phyloP scores from a whole-genome alignment of 2,329 filamentous ascomycete species.

The Monosporascus sp. region DNA sequence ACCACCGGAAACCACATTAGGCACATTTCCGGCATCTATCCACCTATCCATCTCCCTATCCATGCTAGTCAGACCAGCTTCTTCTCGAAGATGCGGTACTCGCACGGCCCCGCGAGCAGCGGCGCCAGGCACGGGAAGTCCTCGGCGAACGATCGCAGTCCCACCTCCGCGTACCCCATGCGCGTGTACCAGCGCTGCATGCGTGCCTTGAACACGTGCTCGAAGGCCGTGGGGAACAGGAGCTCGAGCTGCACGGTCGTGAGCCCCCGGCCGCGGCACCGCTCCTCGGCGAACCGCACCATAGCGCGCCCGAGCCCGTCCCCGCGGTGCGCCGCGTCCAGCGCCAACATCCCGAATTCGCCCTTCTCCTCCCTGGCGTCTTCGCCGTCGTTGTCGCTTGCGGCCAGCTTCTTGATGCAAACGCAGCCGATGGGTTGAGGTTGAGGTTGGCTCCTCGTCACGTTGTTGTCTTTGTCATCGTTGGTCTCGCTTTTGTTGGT shows the following conservation, averaged over 20 bases:
- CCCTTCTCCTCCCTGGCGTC: constrained; percentile 3
- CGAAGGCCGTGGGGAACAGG: constrained; percentile 18
- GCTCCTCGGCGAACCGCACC: constrained; percentile 23
- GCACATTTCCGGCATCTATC: not conserved
- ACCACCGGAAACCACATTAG: not conserved
- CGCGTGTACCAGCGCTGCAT: constrained; percentile 24
- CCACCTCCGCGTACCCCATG: constrained; percentile 17
- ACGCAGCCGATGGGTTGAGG: constrained; percentile 19
- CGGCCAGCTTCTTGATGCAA: constrained; percentile 10
- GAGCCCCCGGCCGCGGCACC: constrained; percentile 10
- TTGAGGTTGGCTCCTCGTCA: no score
- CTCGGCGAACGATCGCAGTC: constrained; percentile 13
- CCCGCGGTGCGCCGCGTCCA: constrained; percentile 16
- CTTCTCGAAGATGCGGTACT: constrained; percentile 23
- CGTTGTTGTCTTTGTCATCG: no score
- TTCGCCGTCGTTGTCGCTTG: not conserved
- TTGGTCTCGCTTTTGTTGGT: not conserved
- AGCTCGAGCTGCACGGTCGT: constrained; percentile 18
- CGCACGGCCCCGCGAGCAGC: constrained; percentile 16
- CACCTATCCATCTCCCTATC: not conserved
- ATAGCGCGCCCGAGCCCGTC: constrained; percentile 21
- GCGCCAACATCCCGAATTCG: constrained; percentile 25
- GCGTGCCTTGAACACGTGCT: constrained; percentile 20
- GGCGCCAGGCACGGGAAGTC: constrained; percentile 15
- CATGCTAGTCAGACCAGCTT: constrained; percentile 1